Evolutionary conservation across 2,329 filamentous ascomycete species (phyloP), one percentile per base, ranked within the genome.

Genomic region (Alternaria sp.): DNA sequence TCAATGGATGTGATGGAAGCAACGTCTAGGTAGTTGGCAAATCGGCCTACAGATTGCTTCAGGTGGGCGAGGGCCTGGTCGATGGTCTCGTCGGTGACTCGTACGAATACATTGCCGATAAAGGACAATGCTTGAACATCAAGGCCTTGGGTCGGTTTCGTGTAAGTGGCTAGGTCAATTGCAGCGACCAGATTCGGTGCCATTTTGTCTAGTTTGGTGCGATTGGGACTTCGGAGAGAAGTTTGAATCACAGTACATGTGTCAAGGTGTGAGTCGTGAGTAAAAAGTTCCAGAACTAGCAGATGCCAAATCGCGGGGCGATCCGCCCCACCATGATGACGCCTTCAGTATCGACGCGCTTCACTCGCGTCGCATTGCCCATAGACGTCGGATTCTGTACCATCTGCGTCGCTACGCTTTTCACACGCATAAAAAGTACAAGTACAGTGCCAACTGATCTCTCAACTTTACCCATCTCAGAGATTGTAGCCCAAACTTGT

Each of bases 1-100:
- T 93, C 90, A 57, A 84, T 82, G 11, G 89, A 88, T 32, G 86
- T 79, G 40, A 98, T 84, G 22, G 81, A 81, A 5, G 91, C 90
- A 52, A 89, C 93, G 71, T 97, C 92, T 67, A 97, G 86, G 77
- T 91, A 93, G 66, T 92, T 86, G 67, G 84, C 78, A 54, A 87
- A 85, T 9, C 80, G 78, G 55, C 83, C 81, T 65, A 88, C 85
- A 43, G 88, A 85, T 53, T 84, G 78, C 56, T 84, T 83, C 43
- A 90, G 80, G 72, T 90, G 86, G 25, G 71, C 41, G 48, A 86
- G 81, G 10, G 83, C 81, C 38, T 79, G 68, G 50, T 84, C 80
- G 68, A 85, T 73, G 22, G 79, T 79, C 10, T 82, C 78, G 50
- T 83, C 79, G 18, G 83, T 83, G 58, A 85, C 82, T 65, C 81